Percentiles rank a stretch among this genome's conserved stretches.
phyloP scores from a whole-genome alignment of 2,329 filamentous ascomycete genomes.

The Verticillium dahliae region DNA sequence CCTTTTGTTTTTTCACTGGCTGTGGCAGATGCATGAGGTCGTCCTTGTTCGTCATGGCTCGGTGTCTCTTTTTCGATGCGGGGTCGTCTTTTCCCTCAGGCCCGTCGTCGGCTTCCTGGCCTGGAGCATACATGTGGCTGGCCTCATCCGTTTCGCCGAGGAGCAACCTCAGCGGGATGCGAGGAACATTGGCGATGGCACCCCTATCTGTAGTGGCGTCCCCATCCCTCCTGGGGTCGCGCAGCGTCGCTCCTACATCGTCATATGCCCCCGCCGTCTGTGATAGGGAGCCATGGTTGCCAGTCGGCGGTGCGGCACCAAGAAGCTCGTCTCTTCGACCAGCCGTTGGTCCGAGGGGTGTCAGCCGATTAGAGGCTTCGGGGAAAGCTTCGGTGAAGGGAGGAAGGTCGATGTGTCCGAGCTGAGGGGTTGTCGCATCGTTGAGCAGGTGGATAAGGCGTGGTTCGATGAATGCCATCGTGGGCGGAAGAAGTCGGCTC shows the following conservation, averaged over 20 bases:
- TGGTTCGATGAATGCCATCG: conserved; percentile 61
- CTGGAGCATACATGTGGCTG: neutral
- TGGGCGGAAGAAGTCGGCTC: conserved; percentile 21
- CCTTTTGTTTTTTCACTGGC: conserved; percentile 58
- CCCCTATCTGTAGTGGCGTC: conserved; percentile 3
- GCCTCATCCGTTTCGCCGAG: conserved; percentile 25
- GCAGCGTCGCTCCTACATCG: neutral
- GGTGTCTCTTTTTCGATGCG: conserved; percentile 48
- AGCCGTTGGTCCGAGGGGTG: conserved; percentile 47
- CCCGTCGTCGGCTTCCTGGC: conserved; percentile 26
- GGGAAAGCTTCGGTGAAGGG: conserved; percentile 39
- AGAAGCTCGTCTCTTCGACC: conserved; percentile 31
- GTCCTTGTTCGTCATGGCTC: conserved; percentile 44
- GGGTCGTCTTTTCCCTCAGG: conserved; percentile 36
- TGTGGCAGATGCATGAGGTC: conserved; percentile 59
- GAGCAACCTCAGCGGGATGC: conserved; percentile 29
- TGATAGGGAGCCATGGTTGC: conserved; percentile 1
- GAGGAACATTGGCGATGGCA: conserved; percentile 2
- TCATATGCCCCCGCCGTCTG: neutral
- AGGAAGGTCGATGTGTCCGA: conserved; percentile 45
- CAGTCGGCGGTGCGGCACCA: conserved; percentile 9
- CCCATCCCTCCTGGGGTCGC: conserved; percentile 7
- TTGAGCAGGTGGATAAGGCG: conserved; percentile 60
- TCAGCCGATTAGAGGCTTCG: conserved; percentile 34
- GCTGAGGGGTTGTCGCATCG: conserved; percentile 42